phyloP scores from a whole-genome alignment of 257 asterid species.

The Primulina tabacum region DNA sequence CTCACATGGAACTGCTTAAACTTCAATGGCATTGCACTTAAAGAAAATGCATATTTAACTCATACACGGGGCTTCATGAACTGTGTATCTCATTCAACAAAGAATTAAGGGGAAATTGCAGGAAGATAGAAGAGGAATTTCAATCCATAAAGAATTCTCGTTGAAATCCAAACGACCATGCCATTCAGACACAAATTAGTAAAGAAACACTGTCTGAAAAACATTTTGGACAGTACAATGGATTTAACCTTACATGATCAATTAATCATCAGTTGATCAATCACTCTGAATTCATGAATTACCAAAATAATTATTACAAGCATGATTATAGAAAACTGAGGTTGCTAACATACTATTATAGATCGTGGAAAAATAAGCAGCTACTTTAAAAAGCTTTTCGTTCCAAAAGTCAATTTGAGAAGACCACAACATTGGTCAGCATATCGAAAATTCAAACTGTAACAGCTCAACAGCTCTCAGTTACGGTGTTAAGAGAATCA shows the following conservation, averaged over 20 bases:
- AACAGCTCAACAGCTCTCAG: slow-evolving; percentile 1
- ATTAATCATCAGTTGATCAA: not conserved
- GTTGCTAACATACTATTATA: not conserved
- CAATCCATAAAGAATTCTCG: not conserved
- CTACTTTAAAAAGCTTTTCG: slow-evolving; percentile 6
- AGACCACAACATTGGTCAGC: not conserved
- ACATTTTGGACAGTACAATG: not conserved
- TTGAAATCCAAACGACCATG: not conserved
- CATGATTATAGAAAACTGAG: not conserved
- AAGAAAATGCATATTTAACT: not conserved
- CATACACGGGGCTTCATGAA: not conserved
- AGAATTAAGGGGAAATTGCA: not conserved
- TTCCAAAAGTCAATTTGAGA: slow-evolving; percentile 15
- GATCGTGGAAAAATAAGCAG: not conserved
- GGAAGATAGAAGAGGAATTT: slow-evolving; percentile 9
- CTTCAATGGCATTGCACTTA: not conserved
- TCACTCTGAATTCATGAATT: not conserved
- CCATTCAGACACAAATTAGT: slow-evolving; percentile 1
- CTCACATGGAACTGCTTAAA: slow-evolving; percentile 6
- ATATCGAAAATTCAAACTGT: not conserved
- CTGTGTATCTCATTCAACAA: not conserved
- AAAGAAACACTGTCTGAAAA: not conserved
- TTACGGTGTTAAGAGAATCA: slow-evolving; percentile 7
- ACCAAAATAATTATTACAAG: not conserved
- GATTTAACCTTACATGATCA: not conserved